Evolutionary conservation across 1,284 basidiomycete species (phyloP).

Genomic region (Trichosporon ovoides): DNA sequence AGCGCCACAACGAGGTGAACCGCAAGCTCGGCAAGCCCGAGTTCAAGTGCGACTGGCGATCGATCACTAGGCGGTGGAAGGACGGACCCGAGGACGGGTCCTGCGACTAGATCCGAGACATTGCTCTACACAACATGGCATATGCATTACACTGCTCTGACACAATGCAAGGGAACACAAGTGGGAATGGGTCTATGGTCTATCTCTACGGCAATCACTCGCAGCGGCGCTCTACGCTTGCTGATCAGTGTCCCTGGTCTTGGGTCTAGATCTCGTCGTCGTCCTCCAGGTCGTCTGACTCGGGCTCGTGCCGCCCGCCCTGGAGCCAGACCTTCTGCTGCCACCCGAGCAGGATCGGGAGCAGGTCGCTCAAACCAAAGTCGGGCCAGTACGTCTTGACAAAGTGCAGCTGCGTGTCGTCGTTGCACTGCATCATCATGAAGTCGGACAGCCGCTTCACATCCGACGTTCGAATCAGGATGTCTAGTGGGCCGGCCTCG

Average conservation of each 20-base stretch:
- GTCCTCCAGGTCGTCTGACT: neutral
- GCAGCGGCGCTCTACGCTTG: neutral
- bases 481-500: constrained; percentile 57
- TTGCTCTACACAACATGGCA: neutral
- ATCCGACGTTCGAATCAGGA: constrained; percentile 86
- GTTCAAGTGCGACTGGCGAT: constrained; percentile 68
- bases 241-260: neutral
- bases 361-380: constrained; percentile 79
- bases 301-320: neutral
- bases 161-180: neutral
- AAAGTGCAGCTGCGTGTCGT: constrained; percentile 87
- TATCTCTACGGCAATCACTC: neutral
- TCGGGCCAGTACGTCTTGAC: constrained; percentile 89
- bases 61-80: constrained; percentile 79
- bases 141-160: constrained; percentile 15
- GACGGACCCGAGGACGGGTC: constrained; percentile 80
- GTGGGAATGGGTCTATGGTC: neutral
- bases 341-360: constrained; percentile 78
- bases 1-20: constrained; percentile 88
- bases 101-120: constrained; percentile 60
- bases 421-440: constrained; percentile 76
- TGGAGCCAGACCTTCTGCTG: constrained; percentile 62
- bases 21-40: constrained; percentile 69
- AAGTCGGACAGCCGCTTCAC: constrained; percentile 88
- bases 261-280: neutral